Percentiles rank a stretch among this genome's conserved stretches.
Conservation (phyloP, 169 alveolate species). For the Eimeria brunetti region DNA sequence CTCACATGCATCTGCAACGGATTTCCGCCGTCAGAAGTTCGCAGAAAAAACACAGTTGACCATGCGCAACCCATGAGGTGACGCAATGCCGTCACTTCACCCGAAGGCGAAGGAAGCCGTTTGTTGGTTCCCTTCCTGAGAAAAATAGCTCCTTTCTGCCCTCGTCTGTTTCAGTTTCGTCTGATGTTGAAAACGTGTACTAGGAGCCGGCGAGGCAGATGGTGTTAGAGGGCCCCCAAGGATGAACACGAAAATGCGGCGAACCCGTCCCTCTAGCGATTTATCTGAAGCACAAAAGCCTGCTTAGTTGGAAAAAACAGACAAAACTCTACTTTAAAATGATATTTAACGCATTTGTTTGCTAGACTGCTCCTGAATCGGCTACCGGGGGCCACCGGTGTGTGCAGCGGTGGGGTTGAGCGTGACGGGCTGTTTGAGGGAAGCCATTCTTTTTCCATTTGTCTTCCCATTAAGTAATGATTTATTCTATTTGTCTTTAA, state of each 20-base stretch:
- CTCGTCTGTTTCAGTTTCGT: neutral
- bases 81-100: neutral
- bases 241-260: neutral
- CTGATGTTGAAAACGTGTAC: neutral
- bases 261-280: neutral
- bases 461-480: neutral
- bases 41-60: neutral
- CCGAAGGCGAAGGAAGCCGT: neutral
- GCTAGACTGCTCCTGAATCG: neutral
- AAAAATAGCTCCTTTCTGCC: neutral
- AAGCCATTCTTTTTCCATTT: neutral
- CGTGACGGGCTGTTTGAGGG: conserved; percentile 10
- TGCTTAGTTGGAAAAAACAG: neutral
- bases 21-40: neutral
- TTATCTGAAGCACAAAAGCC: neutral
- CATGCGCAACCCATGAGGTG: neutral
- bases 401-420: conserved; percentile 64
- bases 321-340: conserved; percentile 65
- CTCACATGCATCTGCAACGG: conserved; percentile 2
- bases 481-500: neutral
- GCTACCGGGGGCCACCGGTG: conserved; percentile 37
- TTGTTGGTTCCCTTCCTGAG: neutral
- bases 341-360: neutral
- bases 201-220: neutral
- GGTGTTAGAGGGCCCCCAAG: conserved; percentile 31